Conservation (phyloP, 1,284 basidiomycete genomes). For the Marasmius oreades region DNA sequence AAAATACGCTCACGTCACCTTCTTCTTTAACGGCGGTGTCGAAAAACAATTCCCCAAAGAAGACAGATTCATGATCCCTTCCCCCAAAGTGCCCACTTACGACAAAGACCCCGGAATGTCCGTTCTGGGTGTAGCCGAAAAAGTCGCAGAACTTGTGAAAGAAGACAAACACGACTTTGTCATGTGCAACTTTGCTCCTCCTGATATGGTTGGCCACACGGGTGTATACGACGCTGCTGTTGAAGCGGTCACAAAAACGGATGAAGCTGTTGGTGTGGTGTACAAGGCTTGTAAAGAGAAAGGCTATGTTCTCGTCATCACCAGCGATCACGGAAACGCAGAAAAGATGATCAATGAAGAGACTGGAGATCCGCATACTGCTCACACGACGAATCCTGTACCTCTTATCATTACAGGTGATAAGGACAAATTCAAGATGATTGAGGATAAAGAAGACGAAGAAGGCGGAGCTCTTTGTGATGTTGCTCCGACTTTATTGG, state of each 20-base stretch:
- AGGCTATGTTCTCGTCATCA: constrained; percentile 83
- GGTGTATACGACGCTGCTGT: constrained; percentile 88
- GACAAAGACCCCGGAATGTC: constrained; percentile 87
- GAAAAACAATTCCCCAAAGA: constrained; percentile 88
- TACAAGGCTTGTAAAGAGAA: constrained; percentile 82
- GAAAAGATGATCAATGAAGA: constrained; percentile 87
- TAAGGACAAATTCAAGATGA: background rate
- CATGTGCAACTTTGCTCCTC: constrained; percentile 96
- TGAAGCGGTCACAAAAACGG: constrained; percentile 78
- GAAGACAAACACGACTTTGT: constrained; percentile 75
- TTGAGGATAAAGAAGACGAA: background rate
- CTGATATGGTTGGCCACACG: constrained; percentile 94
- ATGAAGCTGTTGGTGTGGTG: constrained; percentile 81
- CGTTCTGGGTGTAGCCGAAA: constrained; percentile 81
- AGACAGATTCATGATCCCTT: constrained; percentile 83
- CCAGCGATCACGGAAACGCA: constrained; percentile 91
- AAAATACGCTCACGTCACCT: constrained; percentile 93
- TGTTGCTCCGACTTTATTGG: background rate
- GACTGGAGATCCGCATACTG: constrained; percentile 83
- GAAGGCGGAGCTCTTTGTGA: background rate
- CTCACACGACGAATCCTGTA: constrained; percentile 83
- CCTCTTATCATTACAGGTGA: constrained; percentile 44
- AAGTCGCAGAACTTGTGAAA: constrained; percentile 82
- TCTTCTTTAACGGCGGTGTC: constrained; percentile 95
- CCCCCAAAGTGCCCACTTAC: constrained; percentile 88